Evolutionary conservation across 169 alveolate genomes (phyloP).

Genomic region (Plasmodium vivax): DNA sequence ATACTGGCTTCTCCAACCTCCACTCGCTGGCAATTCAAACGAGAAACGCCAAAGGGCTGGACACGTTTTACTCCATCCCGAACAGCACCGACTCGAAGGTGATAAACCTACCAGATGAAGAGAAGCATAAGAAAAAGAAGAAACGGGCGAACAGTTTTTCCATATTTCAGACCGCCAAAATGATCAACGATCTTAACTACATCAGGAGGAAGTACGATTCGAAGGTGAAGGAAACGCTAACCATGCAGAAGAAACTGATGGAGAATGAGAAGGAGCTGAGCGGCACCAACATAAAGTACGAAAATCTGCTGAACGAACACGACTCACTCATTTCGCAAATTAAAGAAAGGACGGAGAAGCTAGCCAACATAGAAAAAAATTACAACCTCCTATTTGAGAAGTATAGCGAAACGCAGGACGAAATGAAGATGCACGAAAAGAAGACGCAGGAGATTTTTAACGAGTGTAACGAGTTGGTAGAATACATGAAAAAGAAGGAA

Average conservation of each 20-base stretch:
- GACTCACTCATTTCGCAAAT: constrained; percentile 60
- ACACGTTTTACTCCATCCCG: constrained; percentile 72
- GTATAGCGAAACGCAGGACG: constrained; percentile 74
- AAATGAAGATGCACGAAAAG: constrained; percentile 74
- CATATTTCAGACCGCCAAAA: constrained; percentile 27
- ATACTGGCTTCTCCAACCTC: constrained; percentile 13
- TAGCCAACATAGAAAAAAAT: constrained; percentile 49
- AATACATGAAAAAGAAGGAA: constrained; percentile 74
- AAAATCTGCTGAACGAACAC: constrained; percentile 60
- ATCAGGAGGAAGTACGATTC: constrained; percentile 72
- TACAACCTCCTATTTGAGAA: constrained; percentile 67
- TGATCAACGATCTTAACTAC: constrained; percentile 65
- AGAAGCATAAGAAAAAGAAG: constrained; percentile 8
- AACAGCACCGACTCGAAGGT: constrained; percentile 57
- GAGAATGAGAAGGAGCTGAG: constrained; percentile 71
- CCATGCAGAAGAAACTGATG: constrained; percentile 59
- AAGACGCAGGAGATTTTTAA: constrained; percentile 70
- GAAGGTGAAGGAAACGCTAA: constrained; percentile 60
- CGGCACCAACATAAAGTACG: constrained; percentile 47
- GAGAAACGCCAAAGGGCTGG: constrained; percentile 25
- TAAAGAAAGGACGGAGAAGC: constrained; percentile 72
- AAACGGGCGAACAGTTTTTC: constrained; percentile 3
- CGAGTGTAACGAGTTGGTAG: constrained; percentile 73
- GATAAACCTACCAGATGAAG: neutral
- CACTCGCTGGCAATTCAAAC: neutral